Percentiles rank a stretch among this genome's conserved stretches.
These are phyloP conservation scores for Pascua sp. DNA, from an alignment of 1,284 basidiomycete species.

Conservation along the genomic window DNA sequence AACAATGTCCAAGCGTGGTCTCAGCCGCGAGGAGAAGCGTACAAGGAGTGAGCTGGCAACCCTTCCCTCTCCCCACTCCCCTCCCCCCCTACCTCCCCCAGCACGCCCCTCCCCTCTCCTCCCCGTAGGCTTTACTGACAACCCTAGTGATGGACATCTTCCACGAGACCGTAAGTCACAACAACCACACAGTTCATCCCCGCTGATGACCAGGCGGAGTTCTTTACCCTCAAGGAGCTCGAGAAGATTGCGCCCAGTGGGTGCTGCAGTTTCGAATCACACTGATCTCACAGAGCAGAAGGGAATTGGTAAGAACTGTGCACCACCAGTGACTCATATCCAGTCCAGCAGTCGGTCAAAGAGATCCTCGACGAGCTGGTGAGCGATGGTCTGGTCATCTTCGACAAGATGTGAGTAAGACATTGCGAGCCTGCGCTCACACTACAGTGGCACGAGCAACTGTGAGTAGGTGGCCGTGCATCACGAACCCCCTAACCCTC, in stretches of 20 bases:
- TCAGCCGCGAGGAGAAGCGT: constrained; percentile 48
- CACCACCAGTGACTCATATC: background rate
- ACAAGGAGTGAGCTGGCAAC: constrained; percentile 46
- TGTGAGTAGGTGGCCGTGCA: constrained; percentile 54
- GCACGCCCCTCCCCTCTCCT: too few species aligned
- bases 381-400: constrained; percentile 73
- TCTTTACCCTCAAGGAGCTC: constrained; percentile 79
- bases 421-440: constrained; percentile 9
- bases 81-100: too few species aligned
- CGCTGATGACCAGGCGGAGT: constrained; percentile 66
- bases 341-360: constrained; percentile 82
- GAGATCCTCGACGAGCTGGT: constrained; percentile 79
- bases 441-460: constrained; percentile 67
- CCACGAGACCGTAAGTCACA: constrained; percentile 67
- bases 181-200: too few species aligned
- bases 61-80: background rate
- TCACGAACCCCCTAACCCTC: background rate
- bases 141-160: constrained; percentile 71
- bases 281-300: constrained; percentile 68
- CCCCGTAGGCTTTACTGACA: background rate
- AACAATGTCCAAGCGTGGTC: constrained; percentile 44
- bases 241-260: constrained; percentile 60
- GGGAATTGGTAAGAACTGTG: constrained; percentile 64
- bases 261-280: constrained; percentile 9
- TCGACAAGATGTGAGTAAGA: constrained; percentile 66